Evolutionary conservation across 495 filamentous ascomycete species (phyloP).

Genomic region (Tuber microsphaerosporum): DNA sequence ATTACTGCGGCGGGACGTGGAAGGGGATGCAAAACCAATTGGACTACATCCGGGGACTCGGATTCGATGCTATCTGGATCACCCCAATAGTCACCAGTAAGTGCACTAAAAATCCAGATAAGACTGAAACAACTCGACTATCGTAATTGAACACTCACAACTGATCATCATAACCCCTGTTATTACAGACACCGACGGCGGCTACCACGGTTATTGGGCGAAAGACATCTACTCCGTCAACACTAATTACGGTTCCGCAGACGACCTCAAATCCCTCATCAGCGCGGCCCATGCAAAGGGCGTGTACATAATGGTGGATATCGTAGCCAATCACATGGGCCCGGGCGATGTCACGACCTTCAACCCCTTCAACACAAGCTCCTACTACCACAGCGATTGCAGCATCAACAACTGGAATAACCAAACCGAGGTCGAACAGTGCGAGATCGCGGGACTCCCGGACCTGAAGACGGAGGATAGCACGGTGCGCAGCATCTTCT

Average conservation of each 20-base stretch:
- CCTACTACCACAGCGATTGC: constrained; percentile 64
- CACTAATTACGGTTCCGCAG: constrained; percentile 58
- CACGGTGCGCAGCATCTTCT: constrained; percentile 53
- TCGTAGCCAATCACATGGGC: constrained; percentile 74
- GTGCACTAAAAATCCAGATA: background rate
- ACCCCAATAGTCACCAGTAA: constrained; percentile 61
- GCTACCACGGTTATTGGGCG: constrained; percentile 74
- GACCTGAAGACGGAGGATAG: constrained; percentile 62
- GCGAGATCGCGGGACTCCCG: constrained; percentile 48
- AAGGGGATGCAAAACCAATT: constrained; percentile 62
- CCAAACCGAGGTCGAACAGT: constrained; percentile 40
- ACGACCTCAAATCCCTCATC: constrained; percentile 57
- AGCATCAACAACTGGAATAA: constrained; percentile 57
- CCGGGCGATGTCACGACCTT: constrained; percentile 57
- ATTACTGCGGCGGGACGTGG: constrained; percentile 73
- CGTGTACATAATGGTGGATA: constrained; percentile 74
- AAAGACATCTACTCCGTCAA: constrained; percentile 61
- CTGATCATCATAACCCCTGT: background rate
- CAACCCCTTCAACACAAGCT: constrained; percentile 57
- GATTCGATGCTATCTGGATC: constrained; percentile 79
- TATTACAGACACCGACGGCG: constrained; percentile 32
- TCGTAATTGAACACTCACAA: background rate
- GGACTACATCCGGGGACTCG: constrained; percentile 69
- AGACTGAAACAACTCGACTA: background rate
- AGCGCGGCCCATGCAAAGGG: constrained; percentile 55